phyloP scores from a whole-genome alignment of 75 land plant genomes.

The Sequoiadendron giganteum region DNA sequence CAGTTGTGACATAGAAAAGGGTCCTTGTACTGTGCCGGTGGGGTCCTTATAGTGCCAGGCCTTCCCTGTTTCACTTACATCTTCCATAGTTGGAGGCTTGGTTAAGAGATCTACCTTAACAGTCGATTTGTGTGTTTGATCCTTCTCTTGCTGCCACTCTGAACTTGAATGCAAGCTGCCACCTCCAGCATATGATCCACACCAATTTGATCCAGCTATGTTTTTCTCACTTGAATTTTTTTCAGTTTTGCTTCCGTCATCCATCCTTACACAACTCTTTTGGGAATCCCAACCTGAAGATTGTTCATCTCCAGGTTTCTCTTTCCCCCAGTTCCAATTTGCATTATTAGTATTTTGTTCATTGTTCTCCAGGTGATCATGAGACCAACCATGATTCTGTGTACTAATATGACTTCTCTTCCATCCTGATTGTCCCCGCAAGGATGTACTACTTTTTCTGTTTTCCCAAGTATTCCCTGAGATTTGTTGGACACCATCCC shows the following conservation, averaged over 20 bases:
- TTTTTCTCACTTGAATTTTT: not conserved
- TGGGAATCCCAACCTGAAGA: conserved; percentile 7
- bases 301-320: conserved; percentile 10
- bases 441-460: conserved; percentile 18
- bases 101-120: not conserved
- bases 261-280: not conserved
- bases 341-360: not conserved
- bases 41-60: conserved; percentile 91
- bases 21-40: conserved; percentile 85
- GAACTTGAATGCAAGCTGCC: conserved; percentile 4
- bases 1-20: conserved; percentile 90
- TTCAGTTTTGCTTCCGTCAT: not conserved
- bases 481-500: conserved; percentile 24
- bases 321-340: conserved; percentile 4
- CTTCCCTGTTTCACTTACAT: conserved; percentile 65
- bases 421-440: conserved; percentile 16
- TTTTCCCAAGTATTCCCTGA: conserved; percentile 23
- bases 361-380: conserved; percentile 2
- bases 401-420: conserved; percentile 1
- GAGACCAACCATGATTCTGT: conserved; percentile 6
- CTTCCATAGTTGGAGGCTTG: not conserved
- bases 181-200: not conserved
- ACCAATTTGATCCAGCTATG: conserved; percentile 1
- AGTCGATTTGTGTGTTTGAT: not conserved
- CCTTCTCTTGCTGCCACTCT: conserved; percentile 3